Percentiles rank a stretch among this genome's conserved stretches.
phyloP scores from a whole-genome alignment of 441 rosid genomes.

The Gossypium lobatum region DNA sequence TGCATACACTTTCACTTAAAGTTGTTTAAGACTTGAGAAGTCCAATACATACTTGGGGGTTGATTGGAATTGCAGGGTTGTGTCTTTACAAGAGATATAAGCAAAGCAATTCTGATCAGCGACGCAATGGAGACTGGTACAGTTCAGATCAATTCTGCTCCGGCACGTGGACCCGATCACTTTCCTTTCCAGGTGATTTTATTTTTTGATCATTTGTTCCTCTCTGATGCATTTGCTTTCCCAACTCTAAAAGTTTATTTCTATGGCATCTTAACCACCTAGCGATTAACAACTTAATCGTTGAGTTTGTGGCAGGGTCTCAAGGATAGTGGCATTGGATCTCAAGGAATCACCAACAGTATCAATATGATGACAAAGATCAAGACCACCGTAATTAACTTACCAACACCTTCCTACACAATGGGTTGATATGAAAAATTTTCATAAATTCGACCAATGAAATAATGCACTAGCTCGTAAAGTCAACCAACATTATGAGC shows the following conservation, averaged over 20 bases:
- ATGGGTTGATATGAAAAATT: constrained; percentile 44
- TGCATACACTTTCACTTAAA: not conserved
- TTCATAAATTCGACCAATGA: too few relatives aligned
- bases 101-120: constrained; percentile 76
- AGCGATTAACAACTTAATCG: not conserved
- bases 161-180: constrained; percentile 96
- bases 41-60: not conserved
- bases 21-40: not conserved
- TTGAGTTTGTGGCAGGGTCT: constrained; percentile 45
- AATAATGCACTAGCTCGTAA: not conserved
- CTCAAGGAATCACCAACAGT: constrained; percentile 92
- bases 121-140: constrained; percentile 98
- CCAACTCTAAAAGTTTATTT: not conserved
- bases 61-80: constrained; percentile 52
- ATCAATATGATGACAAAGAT: constrained; percentile 85
- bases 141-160: constrained; percentile 93
- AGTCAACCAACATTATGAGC: not conserved
- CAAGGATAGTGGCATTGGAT: constrained; percentile 94
- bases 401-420: constrained; percentile 79
- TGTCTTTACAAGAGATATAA: constrained; percentile 80
- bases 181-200: constrained; percentile 85
- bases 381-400: constrained; percentile 82
- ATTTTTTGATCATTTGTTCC: too few relatives aligned
- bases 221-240: not conserved
- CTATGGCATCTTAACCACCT: not conserved